Percentiles rank a stretch among this genome's conserved stretches.
Evolutionary conservation across 2,329 filamentous ascomycete species (phyloP).

Genomic region (Colletotrichum brevisporum): DNA sequence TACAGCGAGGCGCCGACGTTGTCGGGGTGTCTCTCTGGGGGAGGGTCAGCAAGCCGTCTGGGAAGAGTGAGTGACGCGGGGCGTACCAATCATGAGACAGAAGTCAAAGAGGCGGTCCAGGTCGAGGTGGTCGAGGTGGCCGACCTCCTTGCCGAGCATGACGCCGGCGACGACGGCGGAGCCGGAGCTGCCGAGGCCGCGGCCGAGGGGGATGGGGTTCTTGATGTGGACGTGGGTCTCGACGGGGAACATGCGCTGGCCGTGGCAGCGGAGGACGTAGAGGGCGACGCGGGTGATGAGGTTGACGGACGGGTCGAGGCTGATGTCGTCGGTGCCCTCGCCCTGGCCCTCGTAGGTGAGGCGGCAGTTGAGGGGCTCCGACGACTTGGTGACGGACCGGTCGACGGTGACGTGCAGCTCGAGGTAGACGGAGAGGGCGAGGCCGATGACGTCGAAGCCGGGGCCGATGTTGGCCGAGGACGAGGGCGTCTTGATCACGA

Average conservation of each 20-base stretch:
- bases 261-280: conserved; percentile 94
- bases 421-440: conserved; percentile 94
- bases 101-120: conserved; percentile 93
- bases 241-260: conserved; percentile 84
- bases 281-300: conserved; percentile 94
- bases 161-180: conserved; percentile 96
- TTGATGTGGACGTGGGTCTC: conserved; percentile 94
- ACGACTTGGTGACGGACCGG: conserved; percentile 65
- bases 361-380: conserved; percentile 83
- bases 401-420: conserved; percentile 88
- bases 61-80: conserved; percentile 40
- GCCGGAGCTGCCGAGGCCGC: conserved; percentile 94
- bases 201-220: conserved; percentile 93
- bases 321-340: conserved; percentile 79
- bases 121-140: conserved; percentile 75
- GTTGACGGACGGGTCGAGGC: conserved; percentile 87
- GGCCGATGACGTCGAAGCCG: conserved; percentile 97
- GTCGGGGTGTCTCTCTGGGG: conserved; percentile 85
- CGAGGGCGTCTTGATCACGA: conserved; percentile 86
- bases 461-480: conserved; percentile 98
- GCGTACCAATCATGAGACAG: conserved; percentile 91
- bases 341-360: conserved; percentile 92
- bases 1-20: conserved; percentile 96
- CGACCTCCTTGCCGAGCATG: conserved; percentile 91
- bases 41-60: neutral